Base-by-base conservation (phyloP, 129 eudicot species). In the Lonicera japonica region DNA sequence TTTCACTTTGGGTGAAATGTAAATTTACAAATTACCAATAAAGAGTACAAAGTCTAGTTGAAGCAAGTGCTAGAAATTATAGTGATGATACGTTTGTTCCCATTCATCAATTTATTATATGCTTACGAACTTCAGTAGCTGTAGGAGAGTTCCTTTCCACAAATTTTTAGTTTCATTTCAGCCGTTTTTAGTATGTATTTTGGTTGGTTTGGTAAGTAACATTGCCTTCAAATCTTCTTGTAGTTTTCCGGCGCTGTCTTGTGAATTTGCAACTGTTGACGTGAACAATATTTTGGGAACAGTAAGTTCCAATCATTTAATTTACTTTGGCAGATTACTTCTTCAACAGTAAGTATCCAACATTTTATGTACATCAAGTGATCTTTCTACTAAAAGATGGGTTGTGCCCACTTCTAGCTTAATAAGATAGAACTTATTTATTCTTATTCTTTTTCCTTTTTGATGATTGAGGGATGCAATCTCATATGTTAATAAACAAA, bases 181-280 rank as follows among this genome's bases (percentile, higher is more conserved):
- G 17, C 15, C 18, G 46, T 11, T 40, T 17, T 21, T 12, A 47
- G 5, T 29, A 29, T 47, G 2, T 36, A 1, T 38, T 11, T 50
- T 53, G 23, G 4, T 43, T 17, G 39, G 34, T 61, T 22, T 23
- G 6, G 22, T 51, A 51, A 61, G 58, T 61, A 50, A 75, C 54
- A 61, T 52, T 58, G 10, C 40, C 21, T 63, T 12, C 8, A 21
- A 50, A 4, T 58, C 11, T 34, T 66, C n/a, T 65, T 79, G 83
- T 65, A 92, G 98, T 75, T 87, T 92, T 78, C 98, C 96, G 21
- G 96, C 98, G 25, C 75, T 92, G 60, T 87, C 98, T 54, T 92
- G 98, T 72, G 98, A 92, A 82, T 92, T 92, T 82, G 98, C 98
- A 65, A 87, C 98, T 1, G 91, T 92, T 60, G 95, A 87, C 66